Conservation (phyloP, 352 stramenopile genomes). For the Saprolegnia diclina region DNA sequence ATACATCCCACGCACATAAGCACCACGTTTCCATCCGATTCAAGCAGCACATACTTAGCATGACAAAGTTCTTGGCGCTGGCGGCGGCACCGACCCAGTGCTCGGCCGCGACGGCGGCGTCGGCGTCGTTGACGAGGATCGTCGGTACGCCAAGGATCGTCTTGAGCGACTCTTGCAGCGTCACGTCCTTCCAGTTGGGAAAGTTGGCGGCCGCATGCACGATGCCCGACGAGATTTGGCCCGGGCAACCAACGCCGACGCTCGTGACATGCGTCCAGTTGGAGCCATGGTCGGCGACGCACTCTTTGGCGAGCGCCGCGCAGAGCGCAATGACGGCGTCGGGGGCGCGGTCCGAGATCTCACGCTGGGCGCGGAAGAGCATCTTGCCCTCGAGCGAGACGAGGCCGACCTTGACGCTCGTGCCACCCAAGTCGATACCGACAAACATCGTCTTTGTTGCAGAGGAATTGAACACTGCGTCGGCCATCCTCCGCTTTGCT, state of each 20-base stretch:
- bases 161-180: slow-evolving; percentile 49
- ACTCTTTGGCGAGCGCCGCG: slow-evolving; percentile 33
- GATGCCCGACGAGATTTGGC: slow-evolving; percentile 47
- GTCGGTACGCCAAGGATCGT: slow-evolving; percentile 38
- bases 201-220: slow-evolving; percentile 69
- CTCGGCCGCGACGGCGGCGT: slow-evolving; percentile 74
- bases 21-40: too few species aligned
- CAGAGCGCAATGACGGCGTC: slow-evolving; percentile 49
- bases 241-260: slow-evolving; percentile 61
- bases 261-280: slow-evolving; percentile 32
- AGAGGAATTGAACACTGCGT: neutral
- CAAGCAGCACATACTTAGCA: slow-evolving; percentile 56
- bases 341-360: slow-evolving; percentile 39
- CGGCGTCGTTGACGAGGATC: slow-evolving; percentile 66
- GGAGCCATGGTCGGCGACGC: slow-evolving; percentile 34
- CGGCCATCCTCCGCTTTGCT: neutral
- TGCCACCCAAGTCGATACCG: slow-evolving; percentile 69
- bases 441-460: slow-evolving; percentile 32
- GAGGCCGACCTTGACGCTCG: slow-evolving; percentile 67
- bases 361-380: slow-evolving; percentile 43
- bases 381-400: slow-evolving; percentile 46
- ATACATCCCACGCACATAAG: neutral
- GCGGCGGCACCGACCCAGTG: slow-evolving; percentile 67
- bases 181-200: slow-evolving; percentile 53
- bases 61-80: slow-evolving; percentile 65